Evolutionary conservation across 2,329 filamentous ascomycete species (phyloP).

Genomic region (Neocatenulostroma microsporum): DNA sequence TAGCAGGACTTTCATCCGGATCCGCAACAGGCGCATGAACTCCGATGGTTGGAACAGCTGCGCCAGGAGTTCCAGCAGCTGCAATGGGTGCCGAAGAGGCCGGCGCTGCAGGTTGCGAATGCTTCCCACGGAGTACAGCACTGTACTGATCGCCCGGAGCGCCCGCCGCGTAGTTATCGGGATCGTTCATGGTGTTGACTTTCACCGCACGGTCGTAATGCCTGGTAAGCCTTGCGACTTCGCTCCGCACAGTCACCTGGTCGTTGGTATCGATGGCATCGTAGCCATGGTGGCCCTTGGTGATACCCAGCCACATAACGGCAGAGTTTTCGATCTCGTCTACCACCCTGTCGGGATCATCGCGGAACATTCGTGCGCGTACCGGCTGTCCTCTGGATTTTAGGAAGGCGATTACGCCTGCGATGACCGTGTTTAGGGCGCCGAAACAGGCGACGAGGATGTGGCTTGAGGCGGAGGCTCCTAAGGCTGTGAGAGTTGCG

Average conservation of each 20-base stretch:
- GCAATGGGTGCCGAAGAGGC: constrained; percentile 9
- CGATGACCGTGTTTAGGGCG: constrained; percentile 35
- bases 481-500: constrained; percentile 33
- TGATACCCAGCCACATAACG: constrained; percentile 39
- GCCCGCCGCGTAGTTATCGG: constrained; percentile 32
- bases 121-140: constrained; percentile 17
- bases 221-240: constrained; percentile 29
- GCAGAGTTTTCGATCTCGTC: constrained; percentile 37
- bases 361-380: constrained; percentile 34
- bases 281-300: constrained; percentile 37
- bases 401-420: constrained; percentile 34
- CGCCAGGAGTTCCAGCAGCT: constrained; percentile 2
- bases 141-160: constrained; percentile 17
- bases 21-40: constrained; percentile 12
- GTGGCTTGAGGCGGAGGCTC: constrained; percentile 29
- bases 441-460: constrained; percentile 35
- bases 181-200: constrained; percentile 33
- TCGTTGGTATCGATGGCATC: constrained; percentile 40
- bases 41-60: not conserved
- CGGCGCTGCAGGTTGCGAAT: constrained; percentile 12
- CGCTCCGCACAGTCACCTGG: constrained; percentile 35
- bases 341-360: constrained; percentile 34
- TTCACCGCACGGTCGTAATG: constrained; percentile 34
- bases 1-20: constrained; percentile 25
- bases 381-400: constrained; percentile 35